A percentile compares a stretch with the other conserved stretches of the same genome.
Evolutionary conservation across 208 protist species (phyloP).

Genomic region (Polymyxa betae): DNA sequence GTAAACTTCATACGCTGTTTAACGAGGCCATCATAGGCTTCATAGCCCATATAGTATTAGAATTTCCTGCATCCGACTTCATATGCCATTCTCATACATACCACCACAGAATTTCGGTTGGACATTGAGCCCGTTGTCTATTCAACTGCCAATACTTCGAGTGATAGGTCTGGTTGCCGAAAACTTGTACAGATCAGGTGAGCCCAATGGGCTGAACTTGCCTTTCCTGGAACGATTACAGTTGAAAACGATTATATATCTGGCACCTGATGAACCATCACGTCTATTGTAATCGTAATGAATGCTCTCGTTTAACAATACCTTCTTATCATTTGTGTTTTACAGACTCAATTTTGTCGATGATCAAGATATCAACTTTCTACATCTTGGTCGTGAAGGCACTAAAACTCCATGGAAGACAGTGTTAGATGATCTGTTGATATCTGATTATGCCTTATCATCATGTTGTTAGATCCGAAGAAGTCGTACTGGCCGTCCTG

Average conservation of each 20-base stretch:
- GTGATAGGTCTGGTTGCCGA: constrained; percentile 88
- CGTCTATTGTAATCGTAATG: constrained; percentile 76
- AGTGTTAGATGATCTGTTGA: constrained; percentile 68
- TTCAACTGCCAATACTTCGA: neutral
- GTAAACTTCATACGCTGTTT: too few species aligned
- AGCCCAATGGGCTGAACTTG: constrained; percentile 91
- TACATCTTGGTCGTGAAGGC: constrained; percentile 45
- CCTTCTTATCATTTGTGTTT: neutral
- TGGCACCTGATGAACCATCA: constrained; percentile 86
- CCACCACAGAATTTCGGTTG: constrained; percentile 51
- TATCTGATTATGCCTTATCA: neutral
- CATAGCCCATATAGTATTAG: too few species aligned
- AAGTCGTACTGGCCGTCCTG: constrained; percentile 84
- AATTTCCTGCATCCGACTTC: too few species aligned
- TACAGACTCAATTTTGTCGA: constrained; percentile 70
- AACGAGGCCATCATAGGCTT: too few species aligned
- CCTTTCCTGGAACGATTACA: constrained; percentile 91
- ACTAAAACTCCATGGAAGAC: constrained; percentile 68
- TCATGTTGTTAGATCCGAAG: constrained; percentile 62
- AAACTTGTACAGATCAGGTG: constrained; percentile 90
- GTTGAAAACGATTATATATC: constrained; percentile 89
- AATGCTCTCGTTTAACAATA: neutral
- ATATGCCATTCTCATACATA: constrained; percentile 47
- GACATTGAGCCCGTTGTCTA: neutral
- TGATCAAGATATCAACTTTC: constrained; percentile 84